Base-by-base conservation (phyloP, 768 basidiomycete species). In the Suillus placidus region DNA sequence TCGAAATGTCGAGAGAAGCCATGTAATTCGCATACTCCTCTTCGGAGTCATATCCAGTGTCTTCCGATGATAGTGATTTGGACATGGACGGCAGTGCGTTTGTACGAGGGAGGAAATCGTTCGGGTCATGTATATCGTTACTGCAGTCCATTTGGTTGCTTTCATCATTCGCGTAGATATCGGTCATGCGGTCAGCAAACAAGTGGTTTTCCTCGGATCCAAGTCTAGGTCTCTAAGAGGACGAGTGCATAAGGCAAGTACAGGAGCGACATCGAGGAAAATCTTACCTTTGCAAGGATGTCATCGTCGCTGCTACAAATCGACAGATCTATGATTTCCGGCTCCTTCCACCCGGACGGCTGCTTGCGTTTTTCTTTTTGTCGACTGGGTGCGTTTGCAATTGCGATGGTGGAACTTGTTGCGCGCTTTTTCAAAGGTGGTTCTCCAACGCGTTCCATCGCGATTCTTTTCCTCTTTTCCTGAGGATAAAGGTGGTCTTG, bases 251-350 rank as follows among this genome's bases (percentile, higher is more conserved):
- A 6, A 20, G 68, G 4, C 4, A 56, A 51, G 49, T 32, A 35
- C 6, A 32, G 6, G 0, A 61, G 1, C 10, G 3, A 10, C 47
- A 65, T 4, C 43, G 8, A 23, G 10, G 12, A 2, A 23, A 12
- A 49, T 66, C 75, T 30, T 30, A 73, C 75, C 65, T 76, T 76
- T 42, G 47, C 23, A 30, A 70, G 65, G 13, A 2, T 43, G n/a
- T 75, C 75, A 9, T 66, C 40, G 37, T 78, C 75, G 26, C 76
- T 76, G 57, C 77, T 75, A n/a, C 75, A 76, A 18, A 32, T 18
- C 30, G 30, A 32, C 3, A 70, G 68, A 45, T 78, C 68, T 38
- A 69, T 72, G 60, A 78, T 72, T 2, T 16, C 35, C 14, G 70
- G 51, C 26, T 75, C 72, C 49, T 38, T 34, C 35, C 26, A n/a